These are phyloP conservation scores for Colletotrichum cuscutae DNA, from an alignment of 2,329 filamentous ascomycete species.

Conservation along the genomic window DNA sequence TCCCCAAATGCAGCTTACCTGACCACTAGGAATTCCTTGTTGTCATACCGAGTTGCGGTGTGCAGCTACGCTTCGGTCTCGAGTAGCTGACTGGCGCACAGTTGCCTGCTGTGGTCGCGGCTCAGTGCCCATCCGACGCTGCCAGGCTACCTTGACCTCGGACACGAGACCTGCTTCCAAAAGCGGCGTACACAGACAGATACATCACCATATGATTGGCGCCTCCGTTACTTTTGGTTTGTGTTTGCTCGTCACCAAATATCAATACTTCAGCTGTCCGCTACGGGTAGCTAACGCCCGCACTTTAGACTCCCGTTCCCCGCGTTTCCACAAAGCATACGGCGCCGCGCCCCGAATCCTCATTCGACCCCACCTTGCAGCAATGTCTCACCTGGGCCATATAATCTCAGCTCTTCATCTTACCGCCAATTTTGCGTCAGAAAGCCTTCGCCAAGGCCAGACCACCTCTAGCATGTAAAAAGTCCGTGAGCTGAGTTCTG, in stretches of 20 bases:
- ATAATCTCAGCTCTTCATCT: not conserved
- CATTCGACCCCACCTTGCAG: conserved; percentile 10
- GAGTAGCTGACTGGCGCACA: not conserved
- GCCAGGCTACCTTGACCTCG: conserved; percentile 1
- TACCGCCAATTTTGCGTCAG: not conserved
- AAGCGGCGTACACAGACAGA: not conserved
- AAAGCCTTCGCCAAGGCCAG: not conserved
- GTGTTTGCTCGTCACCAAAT: not conserved
- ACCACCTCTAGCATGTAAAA: not conserved
- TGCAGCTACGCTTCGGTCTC: not conserved
- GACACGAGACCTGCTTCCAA: not conserved
- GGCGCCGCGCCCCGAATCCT: not conserved
- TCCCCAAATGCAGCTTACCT: conserved; percentile 1
- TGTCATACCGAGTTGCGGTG: conserved; percentile 18
- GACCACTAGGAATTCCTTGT: conserved; percentile 1
- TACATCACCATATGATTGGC: conserved; percentile 5
- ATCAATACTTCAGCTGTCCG: conserved; percentile 1
- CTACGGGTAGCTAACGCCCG: conserved; percentile 10
- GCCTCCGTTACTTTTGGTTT: not conserved
- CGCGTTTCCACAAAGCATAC: conserved; percentile 31
- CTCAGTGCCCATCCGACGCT: conserved; percentile 19
- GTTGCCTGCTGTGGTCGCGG: conserved; percentile 11
- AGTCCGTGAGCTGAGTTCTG: not conserved
- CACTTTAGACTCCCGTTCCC: conserved; percentile 10
- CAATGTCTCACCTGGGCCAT: not conserved